Evolutionary conservation across 2,329 filamentous ascomycete species (phyloP), one percentile per base, ranked within the genome.

Genomic region (Capronia americana): DNA sequence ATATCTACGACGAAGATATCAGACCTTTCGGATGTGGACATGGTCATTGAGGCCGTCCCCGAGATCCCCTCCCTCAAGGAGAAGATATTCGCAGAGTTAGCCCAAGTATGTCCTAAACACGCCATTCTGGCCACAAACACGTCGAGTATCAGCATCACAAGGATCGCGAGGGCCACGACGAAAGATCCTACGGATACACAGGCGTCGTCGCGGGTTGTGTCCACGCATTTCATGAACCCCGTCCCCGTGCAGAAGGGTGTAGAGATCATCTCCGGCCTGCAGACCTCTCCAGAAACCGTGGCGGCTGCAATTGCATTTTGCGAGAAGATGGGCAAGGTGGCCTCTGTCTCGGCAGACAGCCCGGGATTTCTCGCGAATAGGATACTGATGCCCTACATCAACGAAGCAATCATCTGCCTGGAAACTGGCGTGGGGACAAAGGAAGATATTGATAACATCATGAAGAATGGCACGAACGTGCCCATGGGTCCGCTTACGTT

Each of bases 211-310:
- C 90, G 95, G 56, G 95, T 99, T 10, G 88, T 99, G 63, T 92
- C 92, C 59, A 98, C 95, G 17, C 95, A 99, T 79, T 99, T 99
- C 81, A 99, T 99, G 95, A 99, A 99, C 83, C 95, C 95, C 0
- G 95, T 99, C 0, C 95, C 95, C 1, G 82, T 99, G 34, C 95
- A 98, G 77, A 97, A 97, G 80, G 95, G 95, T 60, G 95, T 99
- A 4, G 95, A 99, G 81, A 97, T 99, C 74, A 98, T 99, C 77
- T 90, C 91, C 59, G 95, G 93, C 32, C 84, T 99, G 32, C 95
- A 99, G 79, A 99, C 95, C 2, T 95, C 92, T 65, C 82, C 88
- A 72, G 86, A 87, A 68, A 98, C 95, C 0, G 81, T 97, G 53
- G 89, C 92, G 20, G 92, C 90, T 0, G 92, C 95, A 2, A 81